phyloP scores from a whole-genome alignment of 148 eudicot species.

The Heliamphora exappendiculata region DNA sequence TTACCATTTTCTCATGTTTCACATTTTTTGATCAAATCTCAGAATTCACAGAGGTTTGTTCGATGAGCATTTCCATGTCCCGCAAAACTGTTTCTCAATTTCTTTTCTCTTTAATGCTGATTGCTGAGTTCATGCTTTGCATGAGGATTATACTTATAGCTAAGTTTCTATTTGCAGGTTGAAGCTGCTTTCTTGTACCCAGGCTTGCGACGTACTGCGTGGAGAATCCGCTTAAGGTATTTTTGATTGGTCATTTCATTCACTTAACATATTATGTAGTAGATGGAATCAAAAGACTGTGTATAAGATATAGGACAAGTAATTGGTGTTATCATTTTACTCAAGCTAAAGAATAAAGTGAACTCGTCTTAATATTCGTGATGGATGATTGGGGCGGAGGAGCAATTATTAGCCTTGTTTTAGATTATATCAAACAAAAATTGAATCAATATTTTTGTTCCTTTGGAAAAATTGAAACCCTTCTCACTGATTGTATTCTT shows the following conservation, averaged over 20 bases:
- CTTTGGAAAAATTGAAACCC: not conserved
- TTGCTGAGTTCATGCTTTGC: not conserved
- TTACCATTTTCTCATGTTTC: conserved; percentile 7
- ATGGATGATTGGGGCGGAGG: not conserved
- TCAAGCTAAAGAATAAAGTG: not conserved
- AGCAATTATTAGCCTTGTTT: not conserved
- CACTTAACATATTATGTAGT: not conserved
- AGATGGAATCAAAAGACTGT: not conserved
- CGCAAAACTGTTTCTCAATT: not conserved
- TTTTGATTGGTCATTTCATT: not conserved
- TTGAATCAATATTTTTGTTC: not conserved
- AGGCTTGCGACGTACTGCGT: conserved; percentile 79
- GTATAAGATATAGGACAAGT: not conserved
- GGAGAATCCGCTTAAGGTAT: conserved; percentile 86
- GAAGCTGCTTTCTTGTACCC: conserved; percentile 93
- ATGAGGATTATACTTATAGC: not conserved
- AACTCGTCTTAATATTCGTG: not conserved
- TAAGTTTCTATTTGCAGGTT: conserved; percentile 44
- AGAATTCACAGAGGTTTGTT: not conserved
- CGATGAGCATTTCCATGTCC: not conserved
- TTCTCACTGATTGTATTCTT: not conserved
- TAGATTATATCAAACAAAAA: not conserved
- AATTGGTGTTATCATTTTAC: not conserved
- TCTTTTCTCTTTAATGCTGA: not conserved
- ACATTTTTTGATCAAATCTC: not conserved